Evolutionary conservation across 352 stramenopile species (phyloP).

Genomic region (Globisporangium yorkense): DNA sequence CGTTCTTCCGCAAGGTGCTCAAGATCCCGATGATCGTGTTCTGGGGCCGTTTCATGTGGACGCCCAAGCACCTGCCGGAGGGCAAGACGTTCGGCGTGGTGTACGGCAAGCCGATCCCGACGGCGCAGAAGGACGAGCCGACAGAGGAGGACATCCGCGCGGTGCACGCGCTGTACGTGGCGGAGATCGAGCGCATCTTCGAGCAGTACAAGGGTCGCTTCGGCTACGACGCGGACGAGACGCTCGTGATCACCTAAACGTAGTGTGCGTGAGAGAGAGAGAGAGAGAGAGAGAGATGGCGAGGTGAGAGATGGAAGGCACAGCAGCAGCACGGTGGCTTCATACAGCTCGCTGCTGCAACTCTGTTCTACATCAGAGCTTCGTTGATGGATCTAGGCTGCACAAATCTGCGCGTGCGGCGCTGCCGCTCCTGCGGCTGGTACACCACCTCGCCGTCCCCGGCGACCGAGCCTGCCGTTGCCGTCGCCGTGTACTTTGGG

Average conservation of each 20-base stretch:
- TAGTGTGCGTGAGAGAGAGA: background rate
- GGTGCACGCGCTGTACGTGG: constrained; percentile 53
- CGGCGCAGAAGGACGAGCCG: constrained; percentile 45
- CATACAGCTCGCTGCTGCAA: too few species aligned
- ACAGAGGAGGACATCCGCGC: constrained; percentile 49
- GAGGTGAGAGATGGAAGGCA: too few species aligned
- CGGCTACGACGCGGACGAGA: constrained; percentile 73
- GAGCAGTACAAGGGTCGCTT: constrained; percentile 64
- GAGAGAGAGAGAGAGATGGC: too few species aligned
- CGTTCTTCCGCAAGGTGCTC: constrained; percentile 10
- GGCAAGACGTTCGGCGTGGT: constrained; percentile 70
- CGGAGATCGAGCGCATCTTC: constrained; percentile 59
- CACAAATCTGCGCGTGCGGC: constrained; percentile 5
- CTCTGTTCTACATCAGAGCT: too few species aligned
- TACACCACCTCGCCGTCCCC: constrained; percentile 13
- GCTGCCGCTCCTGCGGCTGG: background rate
- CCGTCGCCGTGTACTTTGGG: constrained; percentile 70
- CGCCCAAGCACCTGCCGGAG: constrained; percentile 48
- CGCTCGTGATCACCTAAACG: constrained; percentile 50
- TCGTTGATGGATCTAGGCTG: too few species aligned
- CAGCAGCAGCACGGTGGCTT: too few species aligned
- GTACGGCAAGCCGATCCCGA: constrained; percentile 63
- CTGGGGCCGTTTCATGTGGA: constrained; percentile 49
- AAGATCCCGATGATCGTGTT: constrained; percentile 6
- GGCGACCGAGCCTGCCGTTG: constrained; percentile 21